Conservation (phyloP, 352 stramenopile species). For the Pythium chondricola region DNA sequence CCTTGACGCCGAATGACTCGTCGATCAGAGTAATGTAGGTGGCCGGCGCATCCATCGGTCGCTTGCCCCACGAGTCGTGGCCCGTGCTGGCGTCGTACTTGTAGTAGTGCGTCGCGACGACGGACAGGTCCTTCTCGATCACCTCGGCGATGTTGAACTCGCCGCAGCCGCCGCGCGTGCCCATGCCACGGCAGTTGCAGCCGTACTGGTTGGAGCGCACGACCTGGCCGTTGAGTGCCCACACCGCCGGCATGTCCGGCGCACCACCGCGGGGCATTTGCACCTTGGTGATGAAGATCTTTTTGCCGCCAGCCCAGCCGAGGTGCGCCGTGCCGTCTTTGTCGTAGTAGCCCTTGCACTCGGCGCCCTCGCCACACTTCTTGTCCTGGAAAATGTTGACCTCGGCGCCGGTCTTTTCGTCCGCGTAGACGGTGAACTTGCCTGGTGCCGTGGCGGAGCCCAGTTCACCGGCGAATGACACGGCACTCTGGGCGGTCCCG, state of each 20-base stretch:
- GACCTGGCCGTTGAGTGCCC: conserved; percentile 66
- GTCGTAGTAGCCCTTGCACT: conserved; percentile 66
- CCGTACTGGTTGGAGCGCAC: conserved; percentile 68
- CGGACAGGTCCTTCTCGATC: conserved; percentile 48
- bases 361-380: conserved; percentile 38
- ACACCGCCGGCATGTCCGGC: conserved; percentile 64
- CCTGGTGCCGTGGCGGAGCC: conserved; percentile 38
- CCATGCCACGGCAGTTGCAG: conserved; percentile 76
- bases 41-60: conserved; percentile 32
- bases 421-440: conserved; percentile 36
- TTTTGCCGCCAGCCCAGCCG: conserved; percentile 68
- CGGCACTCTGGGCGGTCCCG: conserved; percentile 29
- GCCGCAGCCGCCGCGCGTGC: conserved; percentile 54
- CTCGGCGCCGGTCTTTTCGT: conserved; percentile 59
- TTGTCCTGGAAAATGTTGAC: conserved; percentile 72
- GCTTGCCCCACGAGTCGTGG: conserved; percentile 55
- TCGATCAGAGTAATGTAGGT: conserved; percentile 78
- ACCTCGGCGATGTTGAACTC: conserved; percentile 79
- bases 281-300: conserved; percentile 73
- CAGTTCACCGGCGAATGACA: conserved; percentile 43
- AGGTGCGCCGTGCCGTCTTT: conserved; percentile 53
- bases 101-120: conserved; percentile 78
- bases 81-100: conserved; percentile 58
- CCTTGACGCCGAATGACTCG: conserved; percentile 56
- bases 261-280: conserved; percentile 38